Percentiles rank a stretch among this genome's conserved stretches.
phyloP scores from a whole-genome alignment of 2,329 filamentous ascomycete species.

The Microsporum canis region DNA sequence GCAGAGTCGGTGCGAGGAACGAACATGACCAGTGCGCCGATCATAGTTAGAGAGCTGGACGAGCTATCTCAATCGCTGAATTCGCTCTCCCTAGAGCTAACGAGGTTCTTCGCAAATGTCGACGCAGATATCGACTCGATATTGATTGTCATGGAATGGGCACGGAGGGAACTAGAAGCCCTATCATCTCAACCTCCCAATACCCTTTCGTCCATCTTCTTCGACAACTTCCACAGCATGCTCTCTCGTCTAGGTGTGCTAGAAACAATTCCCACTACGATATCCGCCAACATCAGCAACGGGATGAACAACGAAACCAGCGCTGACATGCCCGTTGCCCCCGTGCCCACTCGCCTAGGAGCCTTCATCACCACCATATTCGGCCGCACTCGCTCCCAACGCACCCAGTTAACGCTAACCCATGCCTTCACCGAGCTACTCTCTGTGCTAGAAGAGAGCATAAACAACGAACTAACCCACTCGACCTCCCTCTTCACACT shows the following conservation, averaged over 20 bases:
- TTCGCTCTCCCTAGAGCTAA: slow-evolving; percentile 71
- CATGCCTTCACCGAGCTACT: slow-evolving; percentile 84
- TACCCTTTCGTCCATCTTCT: slow-evolving; percentile 55
- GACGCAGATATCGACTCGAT: slow-evolving; percentile 90
- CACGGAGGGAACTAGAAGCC: slow-evolving; percentile 67
- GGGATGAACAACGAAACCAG: slow-evolving; percentile 6
- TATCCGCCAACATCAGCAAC: background rate
- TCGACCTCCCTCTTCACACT: slow-evolving; percentile 70
- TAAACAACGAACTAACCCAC: slow-evolving; percentile 71
- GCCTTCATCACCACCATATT: slow-evolving; percentile 60
- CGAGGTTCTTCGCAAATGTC: slow-evolving; percentile 84
- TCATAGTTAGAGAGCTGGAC: slow-evolving; percentile 78
- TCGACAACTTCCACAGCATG: slow-evolving; percentile 72
- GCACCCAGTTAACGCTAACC: slow-evolving; percentile 67
- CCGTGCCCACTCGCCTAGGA: slow-evolving; percentile 55
- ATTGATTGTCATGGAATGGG: slow-evolving; percentile 93
- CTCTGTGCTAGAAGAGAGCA: slow-evolving; percentile 75
- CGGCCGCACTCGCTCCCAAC: slow-evolving; percentile 68
- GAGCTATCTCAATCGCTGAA: slow-evolving; percentile 77
- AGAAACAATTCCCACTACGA: slow-evolving; percentile 25
- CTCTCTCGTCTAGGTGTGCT: slow-evolving; percentile 46
- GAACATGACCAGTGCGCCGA: slow-evolving; percentile 79
- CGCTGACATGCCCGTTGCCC: background rate
- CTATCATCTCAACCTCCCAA: slow-evolving; percentile 52
- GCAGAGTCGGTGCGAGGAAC: slow-evolving; percentile 79